A percentile compares a stretch with the other conserved stretches of the same genome.
Evolutionary conservation across 345 rosid genomes (phyloP).

Genomic region (Litchi chinensis): DNA sequence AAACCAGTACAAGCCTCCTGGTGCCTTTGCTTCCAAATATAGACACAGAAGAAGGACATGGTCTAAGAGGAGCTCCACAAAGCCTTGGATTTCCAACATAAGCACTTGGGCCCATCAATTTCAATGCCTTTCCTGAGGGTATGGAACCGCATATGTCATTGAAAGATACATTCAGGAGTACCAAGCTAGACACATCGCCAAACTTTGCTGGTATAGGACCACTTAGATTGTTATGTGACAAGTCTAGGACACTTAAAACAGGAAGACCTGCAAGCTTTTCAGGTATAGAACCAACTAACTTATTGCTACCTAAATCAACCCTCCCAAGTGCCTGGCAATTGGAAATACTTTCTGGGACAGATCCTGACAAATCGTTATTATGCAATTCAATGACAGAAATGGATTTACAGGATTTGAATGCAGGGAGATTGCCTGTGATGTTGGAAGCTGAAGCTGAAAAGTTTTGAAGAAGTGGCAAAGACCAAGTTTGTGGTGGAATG

Average conservation of each 20-base stretch:
- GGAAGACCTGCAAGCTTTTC: slow-evolving; percentile 56
- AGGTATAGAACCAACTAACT: slow-evolving; percentile 61
- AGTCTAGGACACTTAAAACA: slow-evolving; percentile 50
- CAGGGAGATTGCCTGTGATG: slow-evolving; percentile 64
- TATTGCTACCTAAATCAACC: slow-evolving; percentile 60
- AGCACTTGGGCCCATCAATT: slow-evolving; percentile 62
- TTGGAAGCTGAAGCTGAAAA: slow-evolving; percentile 78
- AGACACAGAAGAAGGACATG: slow-evolving; percentile 55
- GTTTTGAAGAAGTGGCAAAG: slow-evolving; percentile 66
- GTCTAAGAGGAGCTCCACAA: slow-evolving; percentile 72
- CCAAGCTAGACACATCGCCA: slow-evolving; percentile 49
- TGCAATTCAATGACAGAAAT: slow-evolving; percentile 65
- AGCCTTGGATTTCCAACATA: slow-evolving; percentile 68
- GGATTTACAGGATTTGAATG: slow-evolving; percentile 59
- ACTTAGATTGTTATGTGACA: slow-evolving; percentile 65
- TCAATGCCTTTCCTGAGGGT: slow-evolving; percentile 57
- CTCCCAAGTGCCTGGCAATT: slow-evolving; percentile 54
- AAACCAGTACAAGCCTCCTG: slow-evolving; percentile 55
- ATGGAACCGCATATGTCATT: slow-evolving; percentile 66
- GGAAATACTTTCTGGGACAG: slow-evolving; percentile 53
- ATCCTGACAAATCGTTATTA: slow-evolving; percentile 58
- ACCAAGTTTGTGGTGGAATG: slow-evolving; percentile 62
- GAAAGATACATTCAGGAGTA: slow-evolving; percentile 58
- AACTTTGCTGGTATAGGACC: slow-evolving; percentile 63
- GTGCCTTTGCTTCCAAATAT: slow-evolving; percentile 50